Percentiles rank a stretch among this genome's conserved stretches.
Evolutionary conservation across 768 basidiomycete species (phyloP).

Genomic region (Boletus bicolor): DNA sequence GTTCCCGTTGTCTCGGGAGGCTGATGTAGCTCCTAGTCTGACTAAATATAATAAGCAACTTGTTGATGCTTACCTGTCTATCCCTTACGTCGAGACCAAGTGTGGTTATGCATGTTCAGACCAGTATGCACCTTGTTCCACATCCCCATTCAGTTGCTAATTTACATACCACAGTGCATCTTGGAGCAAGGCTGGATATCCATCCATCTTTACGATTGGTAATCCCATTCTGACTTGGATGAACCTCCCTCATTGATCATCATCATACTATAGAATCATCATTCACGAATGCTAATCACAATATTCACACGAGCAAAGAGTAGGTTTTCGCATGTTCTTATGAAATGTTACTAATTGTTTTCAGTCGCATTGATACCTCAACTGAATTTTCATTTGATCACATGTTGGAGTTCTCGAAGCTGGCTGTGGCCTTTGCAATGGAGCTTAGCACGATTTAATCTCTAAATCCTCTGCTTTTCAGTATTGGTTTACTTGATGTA

Average conservation of each 20-base stretch:
- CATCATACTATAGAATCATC: slow-evolving; percentile 47
- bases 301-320: slow-evolving; percentile 84
- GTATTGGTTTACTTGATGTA: not conserved
- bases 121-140: slow-evolving; percentile 53
- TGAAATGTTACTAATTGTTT: slow-evolving; percentile 30
- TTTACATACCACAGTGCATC: slow-evolving; percentile 50
- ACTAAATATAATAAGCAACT: slow-evolving; percentile 78
- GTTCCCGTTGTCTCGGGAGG: slow-evolving; percentile 6
- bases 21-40: slow-evolving; percentile 45
- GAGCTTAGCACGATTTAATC: slow-evolving; percentile 55
- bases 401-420: slow-evolving; percentile 86
- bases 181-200: slow-evolving; percentile 84
- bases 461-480: not conserved
- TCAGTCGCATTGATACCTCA: slow-evolving; percentile 79
- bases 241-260: not conserved
- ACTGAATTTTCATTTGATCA: slow-evolving; percentile 88
- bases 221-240: not conserved
- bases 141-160: slow-evolving; percentile 19
- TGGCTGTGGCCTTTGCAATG: slow-evolving; percentile 75
- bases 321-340: slow-evolving; percentile 45
- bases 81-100: slow-evolving; percentile 79
- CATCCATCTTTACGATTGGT: slow-evolving; percentile 77
- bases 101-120: slow-evolving; percentile 96
- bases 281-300: slow-evolving; percentile 71
- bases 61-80: slow-evolving; percentile 72